Evolutionary conservation across 345 rosid genomes (phyloP).

Genomic region (Lenwebbia sp.): DNA sequence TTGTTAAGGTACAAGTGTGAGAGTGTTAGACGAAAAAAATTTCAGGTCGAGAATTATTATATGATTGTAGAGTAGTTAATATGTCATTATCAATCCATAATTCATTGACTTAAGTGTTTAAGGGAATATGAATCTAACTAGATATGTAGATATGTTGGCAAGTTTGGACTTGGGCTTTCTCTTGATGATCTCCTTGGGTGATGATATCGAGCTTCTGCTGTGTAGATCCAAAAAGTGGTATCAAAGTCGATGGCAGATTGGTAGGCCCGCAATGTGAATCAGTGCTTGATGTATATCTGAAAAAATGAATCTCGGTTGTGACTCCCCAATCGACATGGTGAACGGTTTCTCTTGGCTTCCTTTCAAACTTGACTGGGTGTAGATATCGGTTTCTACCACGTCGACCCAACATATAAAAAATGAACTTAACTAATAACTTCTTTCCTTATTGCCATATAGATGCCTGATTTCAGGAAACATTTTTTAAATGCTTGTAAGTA

Average conservation of each 20-base stretch:
- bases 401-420: background rate
- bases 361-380: background rate
- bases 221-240: background rate
- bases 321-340: background rate
- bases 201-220: no score
- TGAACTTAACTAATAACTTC: background rate
- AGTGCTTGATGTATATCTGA: background rate
- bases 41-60: no score
- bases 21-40: no score
- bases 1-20: background rate
- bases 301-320: no score
- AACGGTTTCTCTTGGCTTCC: no score
- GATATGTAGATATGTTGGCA: no score
- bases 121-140: no score
- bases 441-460: background rate
- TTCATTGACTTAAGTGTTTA: no score
- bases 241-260: background rate
- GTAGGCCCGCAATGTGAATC: background rate
- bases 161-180: background rate
- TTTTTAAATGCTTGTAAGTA: no score
- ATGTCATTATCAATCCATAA: background rate
- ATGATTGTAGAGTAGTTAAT: background rate
- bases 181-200: no score
- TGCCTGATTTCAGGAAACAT: background rate
- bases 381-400: no score